These are phyloP conservation scores for Pyronema omphalodes DNA, from an alignment of 495 filamentous ascomycete genomes.

Conservation along the genomic window DNA sequence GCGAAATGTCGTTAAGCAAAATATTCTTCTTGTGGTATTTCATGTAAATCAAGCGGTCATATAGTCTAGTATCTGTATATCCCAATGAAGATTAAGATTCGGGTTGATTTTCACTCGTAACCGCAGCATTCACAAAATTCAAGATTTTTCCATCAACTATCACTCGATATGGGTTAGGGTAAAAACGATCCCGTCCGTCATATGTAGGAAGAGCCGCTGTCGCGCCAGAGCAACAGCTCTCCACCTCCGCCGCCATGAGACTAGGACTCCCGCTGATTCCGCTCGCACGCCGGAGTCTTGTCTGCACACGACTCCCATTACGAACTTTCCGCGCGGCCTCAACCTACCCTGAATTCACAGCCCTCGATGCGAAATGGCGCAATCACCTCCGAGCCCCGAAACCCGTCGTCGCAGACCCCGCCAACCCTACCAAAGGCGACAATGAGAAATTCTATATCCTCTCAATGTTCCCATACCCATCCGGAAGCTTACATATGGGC, in stretches of 20 bases:
- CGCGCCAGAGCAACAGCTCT: neutral
- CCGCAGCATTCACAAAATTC: no score
- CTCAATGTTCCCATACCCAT: conserved; percentile 89
- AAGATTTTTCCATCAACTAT: no score
- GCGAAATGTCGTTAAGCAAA: no score
- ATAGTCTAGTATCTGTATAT: no score
- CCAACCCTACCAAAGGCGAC: neutral
- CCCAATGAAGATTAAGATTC: no score
- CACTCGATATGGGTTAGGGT: no score
- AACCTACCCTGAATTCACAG: conserved; percentile 32
- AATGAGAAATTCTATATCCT: conserved; percentile 51
- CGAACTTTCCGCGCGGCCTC: neutral
- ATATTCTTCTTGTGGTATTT: no score
- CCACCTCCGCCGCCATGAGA: neutral
- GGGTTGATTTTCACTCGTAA: no score
- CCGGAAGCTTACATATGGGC: conserved; percentile 73
- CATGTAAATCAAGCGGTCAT: no score
- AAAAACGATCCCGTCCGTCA: no score
- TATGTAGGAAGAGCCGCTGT: no score
- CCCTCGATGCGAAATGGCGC: conserved; percentile 60
- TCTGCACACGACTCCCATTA: neutral
- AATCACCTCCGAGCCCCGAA: conserved; percentile 9
- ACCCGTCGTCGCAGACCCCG: neutral
- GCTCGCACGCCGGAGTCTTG: neutral
- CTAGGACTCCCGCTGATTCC: neutral